phyloP scores from a whole-genome alignment of 1,139 yeast genomes.

The Candida gigantensis region DNA sequence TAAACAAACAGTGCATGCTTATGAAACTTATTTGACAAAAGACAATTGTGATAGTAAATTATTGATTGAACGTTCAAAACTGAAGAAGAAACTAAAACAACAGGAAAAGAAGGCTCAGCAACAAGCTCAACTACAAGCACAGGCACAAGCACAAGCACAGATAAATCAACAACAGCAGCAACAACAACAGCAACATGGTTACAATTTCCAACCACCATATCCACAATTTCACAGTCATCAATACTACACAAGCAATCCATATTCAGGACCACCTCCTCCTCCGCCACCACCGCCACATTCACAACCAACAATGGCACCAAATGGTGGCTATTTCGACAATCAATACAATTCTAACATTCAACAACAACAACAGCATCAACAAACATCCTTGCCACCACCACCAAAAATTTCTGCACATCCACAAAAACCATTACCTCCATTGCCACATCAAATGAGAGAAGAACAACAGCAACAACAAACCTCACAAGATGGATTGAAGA shows the following conservation, averaged over 20 bases:
- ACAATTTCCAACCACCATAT: constrained; percentile 6
- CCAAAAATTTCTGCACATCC: constrained; percentile 10
- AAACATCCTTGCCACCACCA: constrained; percentile 10
- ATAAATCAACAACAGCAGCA: constrained; percentile 7
- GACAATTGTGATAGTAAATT: constrained; percentile 13
- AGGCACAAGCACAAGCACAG: constrained; percentile 7
- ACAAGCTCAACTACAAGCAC: constrained; percentile 9
- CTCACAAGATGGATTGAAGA: constrained; percentile 18
- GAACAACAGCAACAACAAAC: constrained; percentile 9
- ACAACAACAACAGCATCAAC: constrained; percentile 4
- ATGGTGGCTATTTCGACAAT: too few species aligned
- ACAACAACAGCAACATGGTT: constrained; percentile 9
- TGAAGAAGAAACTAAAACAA: constrained; percentile 12
- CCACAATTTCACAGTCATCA: constrained; percentile 10
- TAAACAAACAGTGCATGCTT: constrained; percentile 88
- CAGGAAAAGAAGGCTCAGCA: constrained; percentile 11
- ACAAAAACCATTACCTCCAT: constrained; percentile 15
- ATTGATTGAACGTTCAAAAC: constrained; percentile 10
- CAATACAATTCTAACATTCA: background rate
- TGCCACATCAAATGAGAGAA: constrained; percentile 12
- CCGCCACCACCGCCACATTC: constrained; percentile 15
- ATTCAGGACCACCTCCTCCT: constrained; percentile 1
- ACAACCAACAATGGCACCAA: constrained; percentile 4
- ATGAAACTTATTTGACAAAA: constrained; percentile 48
- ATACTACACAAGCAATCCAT: constrained; percentile 8